These are phyloP conservation scores for Peronosclerospora sorghi DNA, from an alignment of 352 stramenopile genomes.

Conservation along the genomic window DNA sequence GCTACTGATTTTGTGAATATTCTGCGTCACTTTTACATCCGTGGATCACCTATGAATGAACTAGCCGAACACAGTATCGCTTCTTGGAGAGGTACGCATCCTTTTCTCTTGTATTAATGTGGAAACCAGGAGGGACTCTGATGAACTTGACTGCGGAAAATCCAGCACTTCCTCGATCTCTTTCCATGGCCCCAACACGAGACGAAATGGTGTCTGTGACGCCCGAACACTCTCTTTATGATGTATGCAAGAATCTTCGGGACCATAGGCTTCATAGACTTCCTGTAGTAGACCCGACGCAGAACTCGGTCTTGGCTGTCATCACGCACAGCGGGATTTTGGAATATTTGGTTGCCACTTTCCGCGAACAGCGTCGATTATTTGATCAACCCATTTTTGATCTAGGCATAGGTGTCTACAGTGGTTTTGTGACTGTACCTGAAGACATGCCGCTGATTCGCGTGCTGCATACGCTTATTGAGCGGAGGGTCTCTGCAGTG, in stretches of 20 bases:
- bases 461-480: conserved; percentile 84
- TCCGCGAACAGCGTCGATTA: conserved; percentile 92
- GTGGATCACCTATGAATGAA: conserved; percentile 84
- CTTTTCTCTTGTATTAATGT: no score
- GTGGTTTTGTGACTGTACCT: conserved; percentile 87
- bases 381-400: conserved; percentile 96
- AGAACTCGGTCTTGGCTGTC: conserved; percentile 89
- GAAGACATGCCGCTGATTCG: conserved; percentile 90
- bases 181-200: conserved; percentile 50
- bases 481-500: conserved; percentile 70
- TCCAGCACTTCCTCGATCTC: conserved; percentile 78
- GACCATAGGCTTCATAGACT: conserved; percentile 87
- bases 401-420: conserved; percentile 92
- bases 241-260: conserved; percentile 84
- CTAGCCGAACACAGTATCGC: conserved; percentile 79
- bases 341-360: conserved; percentile 93
- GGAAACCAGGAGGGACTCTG: no score
- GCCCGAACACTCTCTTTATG: conserved; percentile 83
- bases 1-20: conserved; percentile 98
- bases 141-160: conserved; percentile 22
- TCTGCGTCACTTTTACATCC: conserved; percentile 89
- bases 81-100: conserved; percentile 77
- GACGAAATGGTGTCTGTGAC: conserved; percentile 75
- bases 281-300: conserved; percentile 87
- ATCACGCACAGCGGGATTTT: conserved; percentile 91